Evolutionary conservation across 2,329 filamentous ascomycete genomes (phyloP), one percentile per base, ranked within the genome.

Genomic region (Colletotrichum destructivum): DNA sequence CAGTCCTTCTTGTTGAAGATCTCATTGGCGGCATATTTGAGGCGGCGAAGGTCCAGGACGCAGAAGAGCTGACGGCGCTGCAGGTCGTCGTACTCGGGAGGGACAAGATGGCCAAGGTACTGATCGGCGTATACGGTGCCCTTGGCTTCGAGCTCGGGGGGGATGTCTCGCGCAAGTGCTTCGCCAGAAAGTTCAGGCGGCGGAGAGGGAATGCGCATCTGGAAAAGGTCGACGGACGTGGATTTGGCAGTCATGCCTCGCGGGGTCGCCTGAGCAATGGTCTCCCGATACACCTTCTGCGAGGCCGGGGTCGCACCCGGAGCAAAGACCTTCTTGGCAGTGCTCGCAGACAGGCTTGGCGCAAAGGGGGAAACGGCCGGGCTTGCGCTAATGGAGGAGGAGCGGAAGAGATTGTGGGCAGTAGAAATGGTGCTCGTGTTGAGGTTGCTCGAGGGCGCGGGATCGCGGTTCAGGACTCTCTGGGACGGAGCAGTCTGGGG

Each of bases 1-100:
- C 89, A 91, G 74, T 89, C 88, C 78, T 90, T 90, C 77, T 86
- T 88, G 21, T 81, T 77, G 70, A 90, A 91, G 18, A 91, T 88
- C 75, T 90, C 88, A 75, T 90, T 85, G 38, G 89, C 88, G 7
- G 88, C 87, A 75, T 90, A 89, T 79, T 91, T 91, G 56, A 91
- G 83, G 73, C 89, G 85, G 71, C 89, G 87, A 69, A 91, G 81
- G 76, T 91, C 89, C 74, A 91, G 87, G 73, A 91, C 87, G 77
- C 88, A 90, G 75, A 90, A 90, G 77, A 90, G 90, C 80, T 90
- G 89, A 69, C 88, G 87, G 59, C 88, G 85, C 79, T 90, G 88
- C 63, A 88, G 83, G 62, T 90, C 89, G 73, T 88, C 87, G 73
- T 90, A 86, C 54, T 88, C 85, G 35, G 85, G 80, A 2, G 89